Evolutionary conservation across 2,329 filamentous ascomycete species (phyloP).

Genomic region (Colletotrichum truncatum): DNA sequence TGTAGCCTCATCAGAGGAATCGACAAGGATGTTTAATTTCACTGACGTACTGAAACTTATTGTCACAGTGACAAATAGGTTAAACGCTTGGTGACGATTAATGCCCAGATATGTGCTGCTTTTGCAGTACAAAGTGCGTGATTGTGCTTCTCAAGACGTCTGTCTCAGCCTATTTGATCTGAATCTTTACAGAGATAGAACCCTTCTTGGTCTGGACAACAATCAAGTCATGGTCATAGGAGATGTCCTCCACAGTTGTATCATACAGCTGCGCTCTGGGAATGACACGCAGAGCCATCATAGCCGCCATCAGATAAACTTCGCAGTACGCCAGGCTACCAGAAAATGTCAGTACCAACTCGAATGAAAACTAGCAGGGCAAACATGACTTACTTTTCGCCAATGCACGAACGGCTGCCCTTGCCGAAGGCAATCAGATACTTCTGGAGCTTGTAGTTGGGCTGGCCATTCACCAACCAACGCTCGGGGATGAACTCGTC

Average conservation of each 20-base stretch:
- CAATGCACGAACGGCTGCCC: conserved; percentile 32
- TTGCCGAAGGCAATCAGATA: conserved; percentile 33
- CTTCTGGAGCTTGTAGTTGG: conserved; percentile 26
- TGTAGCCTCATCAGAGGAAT: no score
- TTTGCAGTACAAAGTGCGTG: no score
- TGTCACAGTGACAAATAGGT: no score
- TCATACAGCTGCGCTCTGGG: conserved; percentile 38
- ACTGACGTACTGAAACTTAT: no score
- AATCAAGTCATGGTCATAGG: conserved; percentile 40
- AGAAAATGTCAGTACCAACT: not conserved
- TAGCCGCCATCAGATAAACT: conserved; percentile 36
- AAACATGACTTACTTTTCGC: conserved; percentile 31
- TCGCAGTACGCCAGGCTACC: conserved; percentile 41
- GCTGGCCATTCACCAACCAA: conserved; percentile 33
- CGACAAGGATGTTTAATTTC: no score
- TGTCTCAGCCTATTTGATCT: not conserved
- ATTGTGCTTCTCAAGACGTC: not conserved
- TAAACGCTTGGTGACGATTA: no score
- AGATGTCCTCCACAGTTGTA: conserved; percentile 38
- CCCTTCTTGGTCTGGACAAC: conserved; percentile 33
- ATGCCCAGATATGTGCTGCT: no score
- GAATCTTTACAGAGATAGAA: conserved; percentile 23
- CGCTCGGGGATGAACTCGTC: conserved; percentile 34
- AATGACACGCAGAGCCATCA: conserved; percentile 39
- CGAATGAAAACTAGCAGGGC: not conserved